phyloP scores from a whole-genome alignment of 2,329 filamentous ascomycete genomes.

The Trichoderma brevicompactum region DNA sequence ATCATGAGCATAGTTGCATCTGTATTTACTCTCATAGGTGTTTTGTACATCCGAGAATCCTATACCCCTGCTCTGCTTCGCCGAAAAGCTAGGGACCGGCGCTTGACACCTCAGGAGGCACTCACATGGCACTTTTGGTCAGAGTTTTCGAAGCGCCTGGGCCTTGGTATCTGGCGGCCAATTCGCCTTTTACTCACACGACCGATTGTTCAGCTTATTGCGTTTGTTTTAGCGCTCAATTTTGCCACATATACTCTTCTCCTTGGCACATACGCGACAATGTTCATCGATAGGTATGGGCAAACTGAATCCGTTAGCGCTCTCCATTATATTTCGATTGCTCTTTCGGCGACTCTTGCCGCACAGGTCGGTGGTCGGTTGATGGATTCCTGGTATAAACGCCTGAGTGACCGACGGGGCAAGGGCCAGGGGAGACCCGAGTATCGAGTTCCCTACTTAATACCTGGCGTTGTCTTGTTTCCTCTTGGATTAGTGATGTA shows the following conservation, averaged over 20 bases:
- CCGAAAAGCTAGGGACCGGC: not conserved
- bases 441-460: constrained; percentile 1
- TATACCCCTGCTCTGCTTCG: not conserved
- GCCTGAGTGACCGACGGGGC: not conserved
- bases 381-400: not conserved
- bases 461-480: constrained; percentile 42
- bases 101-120: not conserved
- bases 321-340: constrained; percentile 57
- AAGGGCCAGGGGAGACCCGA: not conserved
- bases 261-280: constrained; percentile 56
- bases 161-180: not conserved
- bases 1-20: constrained; percentile 47
- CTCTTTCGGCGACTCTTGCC: constrained; percentile 31
- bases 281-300: constrained; percentile 53
- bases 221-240: constrained; percentile 50
- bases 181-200: constrained; percentile 30
- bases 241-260: constrained; percentile 58
- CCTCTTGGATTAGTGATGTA: constrained; percentile 48
- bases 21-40: not conserved
- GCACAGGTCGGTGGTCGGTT: not conserved
- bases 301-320: constrained; percentile 50
- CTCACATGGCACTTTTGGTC: not conserved
- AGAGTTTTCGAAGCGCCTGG: not conserved
- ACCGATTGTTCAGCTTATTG: constrained; percentile 53
- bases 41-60: not conserved